Evolutionary conservation across 306 rosid genomes (phyloP), one percentile per base, ranked within the genome.

Genomic region (Dalbergia cultrata): DNA sequence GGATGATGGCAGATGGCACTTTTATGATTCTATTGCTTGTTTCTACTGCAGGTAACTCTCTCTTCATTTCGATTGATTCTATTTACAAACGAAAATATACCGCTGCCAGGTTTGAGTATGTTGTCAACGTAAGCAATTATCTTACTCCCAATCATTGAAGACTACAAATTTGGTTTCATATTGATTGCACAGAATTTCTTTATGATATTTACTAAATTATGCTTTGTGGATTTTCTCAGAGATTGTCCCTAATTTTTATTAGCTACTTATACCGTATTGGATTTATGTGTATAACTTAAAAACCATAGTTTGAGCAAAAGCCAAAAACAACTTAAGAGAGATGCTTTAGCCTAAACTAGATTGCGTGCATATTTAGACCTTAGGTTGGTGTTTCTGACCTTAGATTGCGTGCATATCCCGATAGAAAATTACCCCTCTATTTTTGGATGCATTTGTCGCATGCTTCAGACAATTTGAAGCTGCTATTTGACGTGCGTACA

Each of bases 41-140:
- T 86, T 86, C 81, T 82, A 63, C 63, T 82, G 86, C 85, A 79
- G 86, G 80, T 16, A 54, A 54, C 11, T n/a, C 57, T 11, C 18
- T 41, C 80, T 57, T 67, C 76, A 19, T 54, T 72, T 47, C 52
- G 60, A 22, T 52, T 67, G 88, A 73, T 77, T 71, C 18, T 50
- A 5, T 14, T 13, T 50, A 14, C 57, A 9, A 47, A 47, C 53
- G 39, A 75, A 70, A 70, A 14, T 58, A 53, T 53, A 47, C 13
- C 4, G 66, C 82, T 11, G 70, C 78, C 58, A 9, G 47, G 69
- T 82, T 80, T 75, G 81, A 82, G 85, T 71, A 34, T 49, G 56
- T 61, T 78, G 43, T 56, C 56, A 74, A 49, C 37, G 73, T 57
- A 73, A 31, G 72, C 67, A 60, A 16, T 58, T n/a, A 1, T 19